phyloP scores from a whole-genome alignment of 2,329 filamentous ascomycete species.

The Chaetomium olivaceum region DNA sequence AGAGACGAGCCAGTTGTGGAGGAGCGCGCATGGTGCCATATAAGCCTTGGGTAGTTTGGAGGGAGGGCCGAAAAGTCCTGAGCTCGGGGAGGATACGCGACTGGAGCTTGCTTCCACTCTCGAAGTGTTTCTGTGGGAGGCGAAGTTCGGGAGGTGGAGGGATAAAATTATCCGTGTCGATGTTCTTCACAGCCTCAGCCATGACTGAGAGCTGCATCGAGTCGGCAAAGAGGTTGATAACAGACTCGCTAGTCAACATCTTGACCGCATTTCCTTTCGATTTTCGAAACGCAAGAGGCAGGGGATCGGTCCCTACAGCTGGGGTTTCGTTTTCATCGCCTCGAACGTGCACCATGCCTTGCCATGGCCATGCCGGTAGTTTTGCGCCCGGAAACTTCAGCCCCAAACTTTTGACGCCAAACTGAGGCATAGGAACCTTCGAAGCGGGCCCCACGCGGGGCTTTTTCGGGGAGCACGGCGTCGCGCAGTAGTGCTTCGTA shows the following conservation, averaged over 20 bases:
- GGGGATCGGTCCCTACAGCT: neutral
- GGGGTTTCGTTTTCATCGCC: slow-evolving; percentile 38
- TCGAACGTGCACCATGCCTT: slow-evolving; percentile 64
- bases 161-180: slow-evolving; percentile 44
- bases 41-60: neutral
- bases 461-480: slow-evolving; percentile 54
- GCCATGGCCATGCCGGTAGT: slow-evolving; percentile 71
- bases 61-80: slow-evolving; percentile 25
- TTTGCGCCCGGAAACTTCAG: slow-evolving; percentile 65
- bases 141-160: slow-evolving; percentile 53
- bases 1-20: slow-evolving; percentile 57
- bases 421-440: slow-evolving; percentile 41
- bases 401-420: slow-evolving; percentile 47
- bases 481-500: slow-evolving; percentile 52
- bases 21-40: slow-evolving; percentile 37
- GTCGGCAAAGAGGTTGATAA: slow-evolving; percentile 41
- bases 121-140: slow-evolving; percentile 57
- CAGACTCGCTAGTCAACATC: slow-evolving; percentile 45
- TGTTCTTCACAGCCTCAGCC: slow-evolving; percentile 38
- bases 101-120: slow-evolving; percentile 58
- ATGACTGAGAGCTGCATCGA: slow-evolving; percentile 45
- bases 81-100: slow-evolving; percentile 50
- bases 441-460: slow-evolving; percentile 34
- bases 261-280: slow-evolving; percentile 51
- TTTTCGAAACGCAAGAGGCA: slow-evolving; percentile 42